Evolutionary conservation across 148 eudicot species (phyloP).

Genomic region (Fallopia convolvulus): DNA sequence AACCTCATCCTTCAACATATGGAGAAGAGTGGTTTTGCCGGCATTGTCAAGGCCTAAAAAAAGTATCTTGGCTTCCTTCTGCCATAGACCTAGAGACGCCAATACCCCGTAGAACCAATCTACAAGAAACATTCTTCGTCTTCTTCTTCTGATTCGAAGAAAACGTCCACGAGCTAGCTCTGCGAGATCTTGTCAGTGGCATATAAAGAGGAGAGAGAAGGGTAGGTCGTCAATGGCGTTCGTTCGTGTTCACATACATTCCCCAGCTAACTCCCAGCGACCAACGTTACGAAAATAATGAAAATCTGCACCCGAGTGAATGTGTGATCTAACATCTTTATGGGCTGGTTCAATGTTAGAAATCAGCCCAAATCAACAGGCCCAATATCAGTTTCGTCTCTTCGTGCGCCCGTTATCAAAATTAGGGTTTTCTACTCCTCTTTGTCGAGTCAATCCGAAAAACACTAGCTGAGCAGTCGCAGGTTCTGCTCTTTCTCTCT

Average conservation of each 20-base stretch:
- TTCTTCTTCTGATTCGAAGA: background rate
- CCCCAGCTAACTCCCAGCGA: constrained; percentile 5
- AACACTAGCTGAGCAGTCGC: background rate
- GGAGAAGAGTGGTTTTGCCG: constrained; percentile 49
- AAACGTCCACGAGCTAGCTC: background rate
- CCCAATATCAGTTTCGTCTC: background rate
- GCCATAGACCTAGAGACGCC: constrained; percentile 40
- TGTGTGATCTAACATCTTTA: background rate
- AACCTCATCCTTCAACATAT: constrained; percentile 55
- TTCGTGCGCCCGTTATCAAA: background rate
- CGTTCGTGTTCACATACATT: background rate
- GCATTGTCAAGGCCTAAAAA: constrained; percentile 54
- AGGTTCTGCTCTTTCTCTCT: background rate
- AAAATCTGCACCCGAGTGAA: background rate
- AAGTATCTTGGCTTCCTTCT: constrained; percentile 39
- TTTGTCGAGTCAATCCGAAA: background rate
- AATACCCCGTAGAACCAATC: constrained; percentile 54
- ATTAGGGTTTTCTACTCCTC: background rate
- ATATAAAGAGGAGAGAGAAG: background rate
- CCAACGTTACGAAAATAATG: background rate
- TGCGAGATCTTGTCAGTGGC: constrained; percentile 11
- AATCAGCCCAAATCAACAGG: background rate
- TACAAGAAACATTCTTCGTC: constrained; percentile 32
- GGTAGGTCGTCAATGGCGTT: constrained; percentile 12
- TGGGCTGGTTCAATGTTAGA: background rate